Conservation (phyloP, 169 alveolate genomes). For the Plasmodium coatneyi region DNA sequence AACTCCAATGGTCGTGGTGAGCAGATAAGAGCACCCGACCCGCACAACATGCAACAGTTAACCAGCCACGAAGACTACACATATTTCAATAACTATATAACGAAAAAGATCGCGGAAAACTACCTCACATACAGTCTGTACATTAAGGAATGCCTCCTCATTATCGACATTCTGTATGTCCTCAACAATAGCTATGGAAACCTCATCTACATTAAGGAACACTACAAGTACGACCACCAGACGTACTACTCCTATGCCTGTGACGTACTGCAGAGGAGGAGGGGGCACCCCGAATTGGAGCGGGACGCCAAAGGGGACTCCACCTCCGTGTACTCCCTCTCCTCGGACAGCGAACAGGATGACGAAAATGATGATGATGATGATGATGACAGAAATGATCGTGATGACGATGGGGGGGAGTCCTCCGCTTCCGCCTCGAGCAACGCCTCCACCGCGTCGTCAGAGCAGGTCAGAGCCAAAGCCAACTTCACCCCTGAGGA, state of each 20-base stretch:
- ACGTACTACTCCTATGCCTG: conserved; percentile 22
- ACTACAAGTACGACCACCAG: conserved; percentile 53
- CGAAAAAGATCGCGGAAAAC: conserved; percentile 46
- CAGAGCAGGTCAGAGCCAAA: background rate
- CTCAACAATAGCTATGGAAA: conserved; percentile 64
- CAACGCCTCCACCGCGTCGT: background rate
- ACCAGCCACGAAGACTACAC: background rate
- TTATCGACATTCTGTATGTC: conserved; percentile 60
- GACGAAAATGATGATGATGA: background rate
- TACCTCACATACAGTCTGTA: conserved; percentile 33
- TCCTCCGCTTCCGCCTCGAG: background rate
- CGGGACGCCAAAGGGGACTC: background rate
- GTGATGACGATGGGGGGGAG: background rate
- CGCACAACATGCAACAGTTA: background rate
- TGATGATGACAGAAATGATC: background rate
- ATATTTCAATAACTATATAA: conserved; percentile 52
- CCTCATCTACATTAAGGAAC: conserved; percentile 46
- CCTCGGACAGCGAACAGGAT: background rate
- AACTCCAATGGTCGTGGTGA: background rate
- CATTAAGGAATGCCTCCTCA: conserved; percentile 53
- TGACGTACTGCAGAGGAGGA: background rate
- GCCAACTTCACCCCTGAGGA: background rate
- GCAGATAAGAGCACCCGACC: background rate
- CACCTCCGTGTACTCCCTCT: conserved; percentile 27
- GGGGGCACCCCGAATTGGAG: background rate